These are phyloP conservation scores for Tetrapisispora arboricola DNA, from an alignment of 805 yeast genomes.

Conservation along the genomic window DNA sequence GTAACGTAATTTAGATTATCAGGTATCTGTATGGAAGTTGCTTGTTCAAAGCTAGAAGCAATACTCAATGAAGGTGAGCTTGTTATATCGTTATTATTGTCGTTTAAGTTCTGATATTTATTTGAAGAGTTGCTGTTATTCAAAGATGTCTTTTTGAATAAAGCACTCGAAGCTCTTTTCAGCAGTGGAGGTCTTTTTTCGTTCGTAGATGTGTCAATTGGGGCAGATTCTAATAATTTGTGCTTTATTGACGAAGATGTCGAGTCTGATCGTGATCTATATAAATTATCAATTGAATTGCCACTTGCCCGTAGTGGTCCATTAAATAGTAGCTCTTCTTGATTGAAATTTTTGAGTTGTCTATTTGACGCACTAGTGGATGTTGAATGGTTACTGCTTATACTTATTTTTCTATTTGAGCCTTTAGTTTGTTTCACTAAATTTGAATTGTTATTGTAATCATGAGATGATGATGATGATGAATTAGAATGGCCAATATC, in stretches of 20 bases:
- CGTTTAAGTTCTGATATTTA: background rate
- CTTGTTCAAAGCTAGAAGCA: slow-evolving; percentile 3
- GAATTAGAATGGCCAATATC: background rate
- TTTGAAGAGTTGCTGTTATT: slow-evolving; percentile 2
- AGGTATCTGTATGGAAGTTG: background rate
- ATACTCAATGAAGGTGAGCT: slow-evolving; percentile 1
- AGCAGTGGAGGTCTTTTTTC: slow-evolving; percentile 19
- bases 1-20: slow-evolving; percentile 10
- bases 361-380: background rate
- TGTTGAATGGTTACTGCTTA: background rate
- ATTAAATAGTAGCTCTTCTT: background rate
- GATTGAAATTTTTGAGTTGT: background rate
- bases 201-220: background rate
- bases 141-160: slow-evolving; percentile 22
- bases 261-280: slow-evolving; percentile 4
- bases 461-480: background rate
- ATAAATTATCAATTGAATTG: background rate
- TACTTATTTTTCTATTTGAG: background rate
- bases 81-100: background rate
- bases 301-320: background rate
- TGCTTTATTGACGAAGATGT: slow-evolving; percentile 5
- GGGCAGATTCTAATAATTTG: background rate
- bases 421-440: background rate
- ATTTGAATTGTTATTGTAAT: background rate
- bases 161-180: slow-evolving; percentile 26